These are phyloP conservation scores for Bipolaris victoriae DNA, from an alignment of 2,329 filamentous ascomycete genomes.

Conservation along the genomic window DNA sequence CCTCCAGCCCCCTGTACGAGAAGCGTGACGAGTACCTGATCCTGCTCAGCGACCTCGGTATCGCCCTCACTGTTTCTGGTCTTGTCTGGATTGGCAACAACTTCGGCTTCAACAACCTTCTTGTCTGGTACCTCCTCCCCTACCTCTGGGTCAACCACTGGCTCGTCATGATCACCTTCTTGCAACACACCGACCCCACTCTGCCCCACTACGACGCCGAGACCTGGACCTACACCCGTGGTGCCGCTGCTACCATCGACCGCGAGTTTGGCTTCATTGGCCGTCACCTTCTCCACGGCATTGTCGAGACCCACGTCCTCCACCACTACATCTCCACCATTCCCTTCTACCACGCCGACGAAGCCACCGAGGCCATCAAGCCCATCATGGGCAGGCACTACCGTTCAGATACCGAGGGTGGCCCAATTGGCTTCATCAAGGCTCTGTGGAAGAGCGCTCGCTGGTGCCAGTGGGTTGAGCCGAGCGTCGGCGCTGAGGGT, in stretches of 20 bases:
- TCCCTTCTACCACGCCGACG: slow-evolving; percentile 95
- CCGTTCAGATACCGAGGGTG: slow-evolving; percentile 78
- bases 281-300: slow-evolving; percentile 87
- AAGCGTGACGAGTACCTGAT: slow-evolving; percentile 88
- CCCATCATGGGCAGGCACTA: slow-evolving; percentile 95
- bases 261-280: slow-evolving; percentile 97
- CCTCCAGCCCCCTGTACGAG: slow-evolving; percentile 87
- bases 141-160: slow-evolving; percentile 99
- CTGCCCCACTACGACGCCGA: slow-evolving; percentile 89
- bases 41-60: slow-evolving; percentile 81
- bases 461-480: slow-evolving; percentile 97
- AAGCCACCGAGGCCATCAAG: slow-evolving; percentile 93
- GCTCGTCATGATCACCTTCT: slow-evolving; percentile 96
- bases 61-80: slow-evolving; percentile 63
- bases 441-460: slow-evolving; percentile 81
- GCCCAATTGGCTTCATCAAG: slow-evolving; percentile 78
- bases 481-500: slow-evolving; percentile 78
- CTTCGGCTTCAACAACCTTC: slow-evolving; percentile 84
- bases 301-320: slow-evolving; percentile 96
- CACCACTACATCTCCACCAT: slow-evolving; percentile 98
- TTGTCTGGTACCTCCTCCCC: slow-evolving; percentile 93
- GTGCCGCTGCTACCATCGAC: slow-evolving; percentile 93
- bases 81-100: slow-evolving; percentile 74
- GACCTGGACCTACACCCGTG: slow-evolving; percentile 91
- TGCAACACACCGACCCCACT: slow-evolving; percentile 94